Evolutionary conservation across 176 grass and related monocot genomes (phyloP), one percentile per base, ranked within the genome.

Genomic region (Rhynchospora tenuis): DNA sequence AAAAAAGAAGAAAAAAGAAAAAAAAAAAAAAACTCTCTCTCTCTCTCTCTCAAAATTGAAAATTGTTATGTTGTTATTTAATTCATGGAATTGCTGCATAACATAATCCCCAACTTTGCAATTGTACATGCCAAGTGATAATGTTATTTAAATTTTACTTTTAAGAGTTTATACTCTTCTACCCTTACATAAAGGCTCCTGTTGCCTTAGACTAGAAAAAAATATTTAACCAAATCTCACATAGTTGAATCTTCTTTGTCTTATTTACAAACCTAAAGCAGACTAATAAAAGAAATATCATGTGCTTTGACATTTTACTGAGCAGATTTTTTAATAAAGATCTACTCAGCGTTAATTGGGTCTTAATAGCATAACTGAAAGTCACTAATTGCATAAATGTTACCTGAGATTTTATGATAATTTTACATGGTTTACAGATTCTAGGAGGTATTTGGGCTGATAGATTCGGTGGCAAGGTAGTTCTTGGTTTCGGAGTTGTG

Each of bases 371-470:
- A 19, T 68, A 68, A 68, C 64, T 42, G 7, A 13, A 33, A 11
- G 16, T 69, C 43, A 69, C 33, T 75, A 54, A 75, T 17, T 76
- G 24, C 42, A 29, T 29, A 76, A 76, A 16, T 55, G 6, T 29
- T 55, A 17, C 22, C 48, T 16, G 29, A 54, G 48, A 22, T 74
- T 27, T 26, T 76, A 26, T 55, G 48, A 76, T 31, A 54, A 76
- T 13, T 27, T 55, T 24, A 87, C 60, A 47, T 86, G 24, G 42
- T 2, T 12, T 85, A 82, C 95, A 98, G 93, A 98, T 98, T 83
- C 64, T 88, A 80, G 96, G 96, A 85, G 96, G 96, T 84, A 98
- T 98, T 75, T 98, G 96, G 91, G 91, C 93, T 10, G 96, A 98
- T 65, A 91, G 84, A 48, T 92, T 95, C 71, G 95, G 95, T 15